Conservation (phyloP, 768 basidiomycete genomes). For the Tubosaeta sp. region DNA sequence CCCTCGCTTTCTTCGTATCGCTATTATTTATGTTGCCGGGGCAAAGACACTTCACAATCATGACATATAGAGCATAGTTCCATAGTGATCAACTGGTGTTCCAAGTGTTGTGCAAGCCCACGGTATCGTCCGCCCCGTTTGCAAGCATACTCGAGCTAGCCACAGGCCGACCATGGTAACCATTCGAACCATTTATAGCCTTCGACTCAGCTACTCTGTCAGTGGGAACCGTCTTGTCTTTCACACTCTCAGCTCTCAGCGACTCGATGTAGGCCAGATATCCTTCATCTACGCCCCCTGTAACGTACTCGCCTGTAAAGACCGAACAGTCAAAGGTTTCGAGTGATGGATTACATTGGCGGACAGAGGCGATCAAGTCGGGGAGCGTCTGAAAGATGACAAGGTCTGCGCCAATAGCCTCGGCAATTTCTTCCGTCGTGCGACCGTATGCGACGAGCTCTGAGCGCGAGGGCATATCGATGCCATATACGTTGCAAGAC, state of each 20-base stretch:
- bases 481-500: constrained; percentile 94
- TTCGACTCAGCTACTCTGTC: constrained; percentile 33
- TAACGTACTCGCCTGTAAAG: constrained; percentile 95
- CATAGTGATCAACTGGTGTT: constrained; percentile 32
- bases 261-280: constrained; percentile 76
- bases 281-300: constrained; percentile 81
- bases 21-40: constrained; percentile 5
- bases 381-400: constrained; percentile 92
- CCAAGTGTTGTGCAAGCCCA: constrained; percentile 78
- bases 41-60: background rate
- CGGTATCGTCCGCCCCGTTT: constrained; percentile 69
- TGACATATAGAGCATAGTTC: constrained; percentile 3
- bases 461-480: constrained; percentile 96
- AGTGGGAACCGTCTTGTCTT: constrained; percentile 44
- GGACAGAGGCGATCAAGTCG: constrained; percentile 82
- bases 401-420: constrained; percentile 88
- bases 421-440: constrained; percentile 65
- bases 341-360: constrained; percentile 77
- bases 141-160: constrained; percentile 39
- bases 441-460: constrained; percentile 89
- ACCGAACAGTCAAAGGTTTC: constrained; percentile 91
- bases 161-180: constrained; percentile 15
- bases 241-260: constrained; percentile 77
- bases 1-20: constrained; percentile 1
- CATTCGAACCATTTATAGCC: constrained; percentile 21